Percentiles rank a stretch among this genome's conserved stretches.
Evolutionary conservation across 306 rosid genomes (phyloP).

Genomic region (Cucumis sativus): DNA sequence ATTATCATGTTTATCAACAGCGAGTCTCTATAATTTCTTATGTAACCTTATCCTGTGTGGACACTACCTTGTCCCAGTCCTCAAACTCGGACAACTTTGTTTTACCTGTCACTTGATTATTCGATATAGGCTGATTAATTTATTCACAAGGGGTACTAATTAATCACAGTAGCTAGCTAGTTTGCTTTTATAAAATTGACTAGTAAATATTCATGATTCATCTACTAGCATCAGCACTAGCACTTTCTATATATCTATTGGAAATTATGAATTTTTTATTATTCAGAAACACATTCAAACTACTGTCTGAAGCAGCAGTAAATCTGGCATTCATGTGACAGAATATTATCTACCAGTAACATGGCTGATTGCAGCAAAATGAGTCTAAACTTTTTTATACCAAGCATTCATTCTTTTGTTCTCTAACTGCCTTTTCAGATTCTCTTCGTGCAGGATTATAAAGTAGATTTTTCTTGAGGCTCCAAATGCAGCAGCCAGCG

Average conservation of each 20-base stretch:
- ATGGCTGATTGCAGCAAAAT: neutral
- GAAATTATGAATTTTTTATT: neutral
- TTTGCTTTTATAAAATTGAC: neutral
- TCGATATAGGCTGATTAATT: neutral
- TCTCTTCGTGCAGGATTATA: neutral
- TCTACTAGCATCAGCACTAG: neutral
- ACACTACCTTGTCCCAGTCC: neutral
- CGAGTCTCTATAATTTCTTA: neutral
- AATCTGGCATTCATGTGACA: neutral
- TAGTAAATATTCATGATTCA: neutral
- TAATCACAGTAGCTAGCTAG: neutral
- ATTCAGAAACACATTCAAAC: neutral
- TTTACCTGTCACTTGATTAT: neutral
- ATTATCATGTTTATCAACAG: neutral
- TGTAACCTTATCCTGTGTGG: neutral
- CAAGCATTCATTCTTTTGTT: neutral
- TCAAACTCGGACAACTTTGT: neutral
- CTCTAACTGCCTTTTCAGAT: slow-evolving; percentile 4
- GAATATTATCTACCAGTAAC: neutral
- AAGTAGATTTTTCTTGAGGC: neutral
- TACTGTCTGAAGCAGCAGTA: neutral
- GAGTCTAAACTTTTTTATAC: neutral
- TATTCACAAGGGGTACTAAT: neutral
- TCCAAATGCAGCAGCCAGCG: neutral
- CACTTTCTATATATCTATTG: neutral